Conservation (phyloP, 1,284 basidiomycete genomes). For the Agaricales sp. region DNA sequence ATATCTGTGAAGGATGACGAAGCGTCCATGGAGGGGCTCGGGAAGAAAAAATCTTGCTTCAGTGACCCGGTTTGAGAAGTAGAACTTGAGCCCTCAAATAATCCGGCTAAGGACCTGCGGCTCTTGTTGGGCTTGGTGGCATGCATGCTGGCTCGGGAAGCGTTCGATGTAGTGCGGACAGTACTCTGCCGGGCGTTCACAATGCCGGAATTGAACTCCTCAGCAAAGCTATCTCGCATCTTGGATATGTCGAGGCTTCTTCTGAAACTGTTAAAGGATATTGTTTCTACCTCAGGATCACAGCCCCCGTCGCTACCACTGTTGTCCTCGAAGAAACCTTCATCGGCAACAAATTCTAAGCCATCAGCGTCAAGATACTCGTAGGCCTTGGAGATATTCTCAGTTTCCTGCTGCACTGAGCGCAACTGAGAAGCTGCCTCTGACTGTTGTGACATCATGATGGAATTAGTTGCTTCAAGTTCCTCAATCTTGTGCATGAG, state of each 20-base stretch:
- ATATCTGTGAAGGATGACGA: constrained; percentile 1
- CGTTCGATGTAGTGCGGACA: constrained; percentile 2
- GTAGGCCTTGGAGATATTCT: constrained; percentile 59
- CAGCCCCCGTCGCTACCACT: constrained; percentile 2
- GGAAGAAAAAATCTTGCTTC: constrained; percentile 7
- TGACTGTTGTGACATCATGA: constrained; percentile 58
- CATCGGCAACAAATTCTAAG: constrained; percentile 28
- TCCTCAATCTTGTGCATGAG: constrained; percentile 72
- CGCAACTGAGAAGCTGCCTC: constrained; percentile 51
- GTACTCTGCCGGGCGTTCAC: constrained; percentile 1
- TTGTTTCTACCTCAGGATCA: constrained; percentile 19
- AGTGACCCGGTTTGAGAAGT: not conserved
- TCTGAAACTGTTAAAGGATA: constrained; percentile 29
- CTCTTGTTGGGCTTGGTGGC: constrained; percentile 15
- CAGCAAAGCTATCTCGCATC: not conserved
- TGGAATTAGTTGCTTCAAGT: constrained; percentile 63
- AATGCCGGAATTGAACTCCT: not conserved
- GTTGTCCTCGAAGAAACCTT: constrained; percentile 12
- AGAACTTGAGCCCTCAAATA: constrained; percentile 35
- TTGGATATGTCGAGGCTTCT: constrained; percentile 18
- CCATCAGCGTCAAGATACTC: constrained; percentile 57
- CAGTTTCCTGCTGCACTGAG: constrained; percentile 61
- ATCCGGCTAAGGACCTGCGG: constrained; percentile 54
- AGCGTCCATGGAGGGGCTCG: constrained; percentile 7
- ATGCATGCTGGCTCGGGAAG: constrained; percentile 10